Conservation (phyloP, 2,329 filamentous ascomycete genomes). For the Decorospora gaudefroyi region DNA sequence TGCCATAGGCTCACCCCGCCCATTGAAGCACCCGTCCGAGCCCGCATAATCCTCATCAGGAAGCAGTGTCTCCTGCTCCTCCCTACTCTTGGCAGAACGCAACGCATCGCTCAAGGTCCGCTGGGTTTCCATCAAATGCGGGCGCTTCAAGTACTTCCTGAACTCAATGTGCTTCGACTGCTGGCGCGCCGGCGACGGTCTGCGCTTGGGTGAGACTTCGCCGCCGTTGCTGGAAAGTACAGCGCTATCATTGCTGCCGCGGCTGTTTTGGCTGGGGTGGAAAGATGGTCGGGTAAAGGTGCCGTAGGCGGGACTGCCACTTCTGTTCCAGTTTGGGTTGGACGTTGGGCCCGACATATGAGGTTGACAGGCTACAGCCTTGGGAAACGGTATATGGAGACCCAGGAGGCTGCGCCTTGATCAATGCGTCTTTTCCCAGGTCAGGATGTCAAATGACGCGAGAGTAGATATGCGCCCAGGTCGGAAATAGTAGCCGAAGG, state of each 20-base stretch:
- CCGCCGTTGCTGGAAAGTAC: slow-evolving; percentile 22
- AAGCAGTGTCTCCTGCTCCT: slow-evolving; percentile 56
- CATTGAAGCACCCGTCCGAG: slow-evolving; percentile 52
- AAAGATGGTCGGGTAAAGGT: slow-evolving; percentile 30
- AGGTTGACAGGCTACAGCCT: slow-evolving; percentile 12
- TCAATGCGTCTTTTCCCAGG: slow-evolving; percentile 6
- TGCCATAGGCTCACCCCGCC: slow-evolving; percentile 43
- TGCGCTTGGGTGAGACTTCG: slow-evolving; percentile 29
- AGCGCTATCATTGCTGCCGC: slow-evolving; percentile 27
- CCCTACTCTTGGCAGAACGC: slow-evolving; percentile 49
- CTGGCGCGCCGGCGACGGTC: slow-evolving; percentile 23
- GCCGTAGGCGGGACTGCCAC: slow-evolving; percentile 29
- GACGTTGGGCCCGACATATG: slow-evolving; percentile 38
- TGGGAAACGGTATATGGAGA: slow-evolving; percentile 1
- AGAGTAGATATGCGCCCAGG: slow-evolving; percentile 11
- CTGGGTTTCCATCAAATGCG: slow-evolving; percentile 39
- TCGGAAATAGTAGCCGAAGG: slow-evolving; percentile 7
- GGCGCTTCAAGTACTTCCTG: slow-evolving; percentile 40
- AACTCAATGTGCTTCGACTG: slow-evolving; percentile 40
- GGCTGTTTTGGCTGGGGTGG: slow-evolving; percentile 19
- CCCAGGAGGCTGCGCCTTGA: slow-evolving; percentile 1
- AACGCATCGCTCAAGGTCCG: slow-evolving; percentile 47
- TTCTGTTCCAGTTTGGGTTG: slow-evolving; percentile 31
- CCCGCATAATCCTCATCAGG: slow-evolving; percentile 53
- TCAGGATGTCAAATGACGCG: not conserved